A percentile compares a stretch with the other conserved stretches of the same genome.
Evolutionary conservation across 2,329 filamentous ascomycete genomes (phyloP).

Genomic region (Fusarium floridanum): DNA sequence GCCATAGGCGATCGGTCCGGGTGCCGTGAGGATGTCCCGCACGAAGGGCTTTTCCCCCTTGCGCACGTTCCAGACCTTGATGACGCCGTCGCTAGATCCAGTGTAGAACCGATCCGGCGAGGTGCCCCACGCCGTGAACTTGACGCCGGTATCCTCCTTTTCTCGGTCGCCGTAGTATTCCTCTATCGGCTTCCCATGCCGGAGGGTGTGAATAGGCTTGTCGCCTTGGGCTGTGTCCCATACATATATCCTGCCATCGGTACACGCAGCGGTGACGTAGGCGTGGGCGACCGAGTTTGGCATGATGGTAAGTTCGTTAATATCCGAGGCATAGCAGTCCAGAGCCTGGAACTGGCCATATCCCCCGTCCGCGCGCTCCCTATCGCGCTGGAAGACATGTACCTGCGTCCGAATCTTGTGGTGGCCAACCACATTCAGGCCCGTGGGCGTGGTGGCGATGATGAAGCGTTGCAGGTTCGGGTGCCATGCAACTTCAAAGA

Average conservation of each 20-base stretch:
- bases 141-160: conserved; percentile 71
- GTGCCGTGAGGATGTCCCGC: conserved; percentile 65
- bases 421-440: conserved; percentile 57
- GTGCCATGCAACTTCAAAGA: conserved; percentile 76
- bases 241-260: conserved; percentile 71
- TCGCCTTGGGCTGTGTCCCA: conserved; percentile 72
- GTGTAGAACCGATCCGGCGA: conserved; percentile 71
- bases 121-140: conserved; percentile 73
- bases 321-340: conserved; percentile 70
- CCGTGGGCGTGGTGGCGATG: conserved; percentile 68
- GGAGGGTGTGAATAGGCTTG: conserved; percentile 66
- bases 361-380: conserved; percentile 42
- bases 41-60: conserved; percentile 59
- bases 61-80: conserved; percentile 74
- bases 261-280: conserved; percentile 72
- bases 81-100: conserved; percentile 71
- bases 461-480: conserved; percentile 66
- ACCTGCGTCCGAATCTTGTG: conserved; percentile 67
- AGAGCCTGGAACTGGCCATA: conserved; percentile 65
- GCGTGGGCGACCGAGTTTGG: conserved; percentile 64
- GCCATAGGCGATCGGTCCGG: conserved; percentile 69
- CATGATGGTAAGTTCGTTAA: conserved; percentile 72
- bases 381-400: conserved; percentile 62
- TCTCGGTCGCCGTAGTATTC: conserved; percentile 61
- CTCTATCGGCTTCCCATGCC: conserved; percentile 62